Base-by-base conservation (phyloP, 2,329 filamentous ascomycete genomes). In the Diaporthe citriasiana region DNA sequence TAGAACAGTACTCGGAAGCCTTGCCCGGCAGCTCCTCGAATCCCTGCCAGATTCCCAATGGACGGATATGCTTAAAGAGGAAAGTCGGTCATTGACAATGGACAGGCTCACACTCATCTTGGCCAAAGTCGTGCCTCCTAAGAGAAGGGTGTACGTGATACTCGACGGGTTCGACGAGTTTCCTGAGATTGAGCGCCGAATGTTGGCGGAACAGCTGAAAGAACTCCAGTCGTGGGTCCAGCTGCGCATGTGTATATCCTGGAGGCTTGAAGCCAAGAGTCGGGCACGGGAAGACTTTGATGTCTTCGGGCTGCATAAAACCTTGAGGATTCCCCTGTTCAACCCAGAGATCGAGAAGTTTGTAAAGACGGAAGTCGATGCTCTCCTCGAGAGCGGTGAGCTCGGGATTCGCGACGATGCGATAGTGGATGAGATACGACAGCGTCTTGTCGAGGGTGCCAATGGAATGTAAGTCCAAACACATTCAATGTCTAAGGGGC, bases 171-270 rank as follows among this genome's bases (percentile, higher is more conserved):
- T 60, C 9, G 38, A 60, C 15, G 57, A 60, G 2, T 60, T 60
- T 7, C 57, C 57, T 6, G 57, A 60, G 3, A 6, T 45, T 25
- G 57, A 60, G 57, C 57, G 57, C 38, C 57, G 10, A 4, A 47
- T 33, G 1, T 47, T 63, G 40, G 59, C 47, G 40, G 59, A 47
- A 15, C 25, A 47, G 25, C 25, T 63, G 59, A 63, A 63, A n/a
- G 59, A 63, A 27, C 59, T 63, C 25, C 40, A 63, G 59, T 63
- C 59, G 15, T 63, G 59, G 57, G 3, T 60, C 4, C 57, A 30
- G 57, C 57, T 60, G 38, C 57, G 57, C n/a, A 45, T 60, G 8
- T 60, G 57, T 45, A n/a, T 60, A 38, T 60, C 57, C 8, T 60
- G 57, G 57, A 45, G 57, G 35, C 57, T 60, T n/a, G 57, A 60